A percentile compares a stretch with the other conserved stretches of the same genome.
Conservation (phyloP, 176 grass and related monocot genomes). For the Ampelocalamus luodianensis region DNA sequence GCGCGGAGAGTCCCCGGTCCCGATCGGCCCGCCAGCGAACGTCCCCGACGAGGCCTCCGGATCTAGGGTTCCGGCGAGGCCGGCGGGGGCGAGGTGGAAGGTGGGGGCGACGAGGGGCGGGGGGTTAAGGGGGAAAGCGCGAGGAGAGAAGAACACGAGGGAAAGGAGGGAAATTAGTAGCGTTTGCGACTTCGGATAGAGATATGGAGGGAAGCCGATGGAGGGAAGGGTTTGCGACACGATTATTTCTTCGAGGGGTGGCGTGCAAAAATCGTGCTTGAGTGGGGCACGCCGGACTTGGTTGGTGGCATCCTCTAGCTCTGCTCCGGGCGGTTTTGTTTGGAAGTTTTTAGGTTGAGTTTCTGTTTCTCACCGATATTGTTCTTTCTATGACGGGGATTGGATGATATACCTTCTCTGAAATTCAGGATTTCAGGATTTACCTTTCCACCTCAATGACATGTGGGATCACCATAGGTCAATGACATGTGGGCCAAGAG, state of each 20-base stretch:
- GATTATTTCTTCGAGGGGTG: not conserved
- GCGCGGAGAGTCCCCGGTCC: not conserved
- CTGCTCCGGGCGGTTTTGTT: not conserved
- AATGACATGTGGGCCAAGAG: too few species aligned
- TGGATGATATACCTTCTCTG: too few species aligned
- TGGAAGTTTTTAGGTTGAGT: not conserved
- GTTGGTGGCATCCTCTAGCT: not conserved
- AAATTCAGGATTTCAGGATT: too few species aligned
- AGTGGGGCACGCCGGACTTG: not conserved
- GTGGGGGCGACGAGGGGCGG: conserved; percentile 21
- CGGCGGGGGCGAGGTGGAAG: conserved; percentile 29
- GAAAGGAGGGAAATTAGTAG: conserved; percentile 65
- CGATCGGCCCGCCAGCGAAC: conserved; percentile 29
- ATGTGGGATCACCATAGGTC: too few species aligned
- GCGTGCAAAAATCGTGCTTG: not conserved
- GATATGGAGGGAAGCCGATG: conserved; percentile 49
- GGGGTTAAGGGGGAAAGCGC: conserved; percentile 46
- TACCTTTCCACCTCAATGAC: too few species aligned
- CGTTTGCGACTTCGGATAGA: conserved; percentile 40
- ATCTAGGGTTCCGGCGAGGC: conserved; percentile 46
- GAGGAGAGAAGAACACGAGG: conserved; percentile 49
- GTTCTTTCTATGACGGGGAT: too few species aligned
- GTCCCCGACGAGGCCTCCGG: not conserved
- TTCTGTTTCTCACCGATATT: not conserved
- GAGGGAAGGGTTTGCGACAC: not conserved